phyloP scores from a whole-genome alignment of 305 asterid genomes.

The Plantago coronopus region DNA sequence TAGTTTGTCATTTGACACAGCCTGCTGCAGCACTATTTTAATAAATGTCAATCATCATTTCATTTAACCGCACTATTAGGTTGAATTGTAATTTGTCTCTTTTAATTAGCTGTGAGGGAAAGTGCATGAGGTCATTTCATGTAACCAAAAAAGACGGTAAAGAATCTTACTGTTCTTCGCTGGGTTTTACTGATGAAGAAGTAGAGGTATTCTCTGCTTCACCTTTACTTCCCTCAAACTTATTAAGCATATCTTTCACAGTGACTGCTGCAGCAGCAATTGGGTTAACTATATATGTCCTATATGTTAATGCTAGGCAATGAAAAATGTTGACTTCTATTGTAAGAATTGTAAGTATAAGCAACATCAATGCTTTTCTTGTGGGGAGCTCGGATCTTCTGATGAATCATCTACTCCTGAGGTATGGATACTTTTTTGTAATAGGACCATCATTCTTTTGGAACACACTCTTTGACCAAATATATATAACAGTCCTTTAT shows the following conservation, averaged over 20 bases:
- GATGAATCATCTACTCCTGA: slow-evolving; percentile 63
- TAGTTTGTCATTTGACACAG: too few species aligned
- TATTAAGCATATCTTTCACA: neutral
- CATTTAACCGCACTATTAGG: neutral
- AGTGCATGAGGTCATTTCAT: slow-evolving; percentile 87
- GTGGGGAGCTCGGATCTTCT: slow-evolving; percentile 82
- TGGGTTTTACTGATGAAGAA: slow-evolving; percentile 49
- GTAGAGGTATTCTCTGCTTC: slow-evolving; percentile 35
- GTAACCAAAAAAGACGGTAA: slow-evolving; percentile 50
- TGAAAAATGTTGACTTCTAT: slow-evolving; percentile 32
- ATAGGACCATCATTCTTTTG: slow-evolving; percentile 13
- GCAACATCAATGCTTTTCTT: slow-evolving; percentile 74
- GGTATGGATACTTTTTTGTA: slow-evolving; percentile 38
- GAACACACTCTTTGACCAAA: slow-evolving; percentile 8
- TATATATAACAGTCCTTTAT: neutral
- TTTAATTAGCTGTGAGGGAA: slow-evolving; percentile 70
- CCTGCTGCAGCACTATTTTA: neutral
- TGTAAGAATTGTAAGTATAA: slow-evolving; percentile 74
- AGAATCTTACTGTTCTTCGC: slow-evolving; percentile 52
- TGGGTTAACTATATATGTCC: slow-evolving; percentile 13
- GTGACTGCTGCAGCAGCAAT: slow-evolving; percentile 7
- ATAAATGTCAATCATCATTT: neutral
- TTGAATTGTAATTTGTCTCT: neutral
- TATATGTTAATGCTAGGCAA: slow-evolving; percentile 32
- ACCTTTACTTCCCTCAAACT: slow-evolving; percentile 1